Conservation (phyloP, 2,329 filamentous ascomycete species). For the Talaromyces sp. region DNA sequence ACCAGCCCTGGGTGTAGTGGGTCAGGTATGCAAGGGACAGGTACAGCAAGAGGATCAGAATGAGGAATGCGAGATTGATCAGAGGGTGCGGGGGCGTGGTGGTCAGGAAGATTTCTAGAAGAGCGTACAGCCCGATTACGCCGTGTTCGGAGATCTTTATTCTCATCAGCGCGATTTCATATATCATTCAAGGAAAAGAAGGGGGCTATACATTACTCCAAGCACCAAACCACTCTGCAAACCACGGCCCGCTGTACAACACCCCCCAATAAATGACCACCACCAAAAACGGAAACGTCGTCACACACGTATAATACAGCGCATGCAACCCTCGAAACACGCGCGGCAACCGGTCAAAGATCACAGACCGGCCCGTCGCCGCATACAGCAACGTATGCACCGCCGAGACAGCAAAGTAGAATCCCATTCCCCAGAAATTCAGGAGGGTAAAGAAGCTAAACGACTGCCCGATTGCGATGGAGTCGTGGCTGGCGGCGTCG, state of each 20-base stretch:
- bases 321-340: constrained; percentile 63
- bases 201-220: constrained; percentile 45
- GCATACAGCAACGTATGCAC: constrained; percentile 68
- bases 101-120: constrained; percentile 71
- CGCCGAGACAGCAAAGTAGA: constrained; percentile 69
- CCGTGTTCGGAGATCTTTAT: constrained; percentile 64
- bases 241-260: constrained; percentile 55
- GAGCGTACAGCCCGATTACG: constrained; percentile 68
- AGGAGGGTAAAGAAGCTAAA: constrained; percentile 83
- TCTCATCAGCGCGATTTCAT: neutral
- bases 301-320: constrained; percentile 61
- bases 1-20: constrained; percentile 65
- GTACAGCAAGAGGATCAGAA: constrained; percentile 70
- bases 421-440: constrained; percentile 77
- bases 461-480: constrained; percentile 48
- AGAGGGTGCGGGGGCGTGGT: constrained; percentile 62
- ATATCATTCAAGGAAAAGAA: neutral
- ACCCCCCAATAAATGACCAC: constrained; percentile 68
- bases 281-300: constrained; percentile 65
- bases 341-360: constrained; percentile 60
- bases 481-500: constrained; percentile 52
- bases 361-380: constrained; percentile 47
- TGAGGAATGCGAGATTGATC: constrained; percentile 63
- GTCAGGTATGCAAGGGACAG: constrained; percentile 72
- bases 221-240: constrained; percentile 47